Conservation (phyloP, 306 rosid species). For the Inga leiocalycina region DNA sequence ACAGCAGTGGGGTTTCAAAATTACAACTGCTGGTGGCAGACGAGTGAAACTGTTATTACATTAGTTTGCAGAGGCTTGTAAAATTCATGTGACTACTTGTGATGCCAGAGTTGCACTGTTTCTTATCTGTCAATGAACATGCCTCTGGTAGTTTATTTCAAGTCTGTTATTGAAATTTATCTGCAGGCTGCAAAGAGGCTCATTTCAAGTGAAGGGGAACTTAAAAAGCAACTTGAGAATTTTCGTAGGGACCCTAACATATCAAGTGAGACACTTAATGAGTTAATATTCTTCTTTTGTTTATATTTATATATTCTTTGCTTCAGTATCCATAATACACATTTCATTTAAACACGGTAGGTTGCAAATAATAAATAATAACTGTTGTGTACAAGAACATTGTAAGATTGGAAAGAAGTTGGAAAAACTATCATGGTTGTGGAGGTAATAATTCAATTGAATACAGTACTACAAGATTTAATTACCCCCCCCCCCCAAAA, state of each 20-base stretch:
- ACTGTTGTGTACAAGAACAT: neutral
- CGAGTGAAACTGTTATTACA: neutral
- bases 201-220: slow-evolving; percentile 71
- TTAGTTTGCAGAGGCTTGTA: neutral
- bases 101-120: neutral
- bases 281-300: slow-evolving; percentile 20
- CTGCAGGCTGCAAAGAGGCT: slow-evolving; percentile 93
- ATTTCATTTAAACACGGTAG: slow-evolving; percentile 20
- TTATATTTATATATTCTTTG: slow-evolving; percentile 9
- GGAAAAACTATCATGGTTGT: neutral
- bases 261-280: slow-evolving; percentile 64
- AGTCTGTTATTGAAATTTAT: slow-evolving; percentile 28
- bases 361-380: slow-evolving; percentile 23
- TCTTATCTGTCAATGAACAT: slow-evolving; percentile 7
- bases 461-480: slow-evolving; percentile 6
- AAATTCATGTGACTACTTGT: slow-evolving; percentile 1
- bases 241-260: slow-evolving; percentile 69
- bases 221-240: slow-evolving; percentile 70
- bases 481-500: neutral
- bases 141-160: slow-evolving; percentile 2
- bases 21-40: neutral
- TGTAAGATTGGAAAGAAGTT: neutral
- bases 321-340: slow-evolving; percentile 2
- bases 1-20: neutral
- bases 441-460: slow-evolving; percentile 4